These are phyloP conservation scores for Amauroascus niger DNA, from an alignment of 2,329 filamentous ascomycete genomes.

Conservation along the genomic window DNA sequence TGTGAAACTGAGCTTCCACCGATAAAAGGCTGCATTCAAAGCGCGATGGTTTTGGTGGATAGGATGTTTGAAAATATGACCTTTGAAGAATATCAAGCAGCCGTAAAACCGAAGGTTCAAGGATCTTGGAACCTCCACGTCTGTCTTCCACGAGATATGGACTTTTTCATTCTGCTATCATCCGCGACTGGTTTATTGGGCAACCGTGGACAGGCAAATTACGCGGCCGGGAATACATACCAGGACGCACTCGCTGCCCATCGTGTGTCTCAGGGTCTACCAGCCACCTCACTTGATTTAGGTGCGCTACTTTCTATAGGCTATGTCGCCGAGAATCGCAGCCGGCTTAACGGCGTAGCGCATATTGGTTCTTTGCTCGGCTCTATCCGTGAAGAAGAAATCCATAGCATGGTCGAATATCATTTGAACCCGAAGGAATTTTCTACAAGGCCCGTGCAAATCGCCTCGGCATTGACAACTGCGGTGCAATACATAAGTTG, in stretches of 20 bases:
- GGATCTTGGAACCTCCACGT: constrained; percentile 27
- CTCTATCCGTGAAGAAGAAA: constrained; percentile 7
- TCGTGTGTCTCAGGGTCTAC: not conserved
- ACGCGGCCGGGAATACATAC: constrained; percentile 31
- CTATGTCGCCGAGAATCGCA: constrained; percentile 6
- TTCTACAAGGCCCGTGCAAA: constrained; percentile 5
- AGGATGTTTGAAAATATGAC: constrained; percentile 30
- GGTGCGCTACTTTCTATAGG: constrained; percentile 1
- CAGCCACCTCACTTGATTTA: constrained; percentile 6
- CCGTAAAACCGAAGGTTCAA: constrained; percentile 28
- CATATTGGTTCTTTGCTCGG: not conserved
- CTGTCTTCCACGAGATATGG: constrained; percentile 24
- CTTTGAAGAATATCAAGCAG: constrained; percentile 25
- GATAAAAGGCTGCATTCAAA: constrained; percentile 29
- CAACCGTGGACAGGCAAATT: constrained; percentile 25
- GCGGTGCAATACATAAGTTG: constrained; percentile 3
- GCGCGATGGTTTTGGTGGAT: constrained; percentile 25
- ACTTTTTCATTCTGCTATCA: constrained; percentile 37
- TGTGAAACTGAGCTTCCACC: constrained; percentile 19
- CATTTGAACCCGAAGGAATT: constrained; percentile 13
- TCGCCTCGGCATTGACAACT: constrained; percentile 5
- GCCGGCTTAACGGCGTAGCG: not conserved
- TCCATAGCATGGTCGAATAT: constrained; percentile 16
- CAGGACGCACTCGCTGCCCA: constrained; percentile 22
- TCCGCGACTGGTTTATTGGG: constrained; percentile 29